A percentile compares a stretch with the other conserved stretches of the same genome.
Evolutionary conservation across 2,329 filamentous ascomycete genomes (phyloP).

Genomic region (Penicillium sp.): DNA sequence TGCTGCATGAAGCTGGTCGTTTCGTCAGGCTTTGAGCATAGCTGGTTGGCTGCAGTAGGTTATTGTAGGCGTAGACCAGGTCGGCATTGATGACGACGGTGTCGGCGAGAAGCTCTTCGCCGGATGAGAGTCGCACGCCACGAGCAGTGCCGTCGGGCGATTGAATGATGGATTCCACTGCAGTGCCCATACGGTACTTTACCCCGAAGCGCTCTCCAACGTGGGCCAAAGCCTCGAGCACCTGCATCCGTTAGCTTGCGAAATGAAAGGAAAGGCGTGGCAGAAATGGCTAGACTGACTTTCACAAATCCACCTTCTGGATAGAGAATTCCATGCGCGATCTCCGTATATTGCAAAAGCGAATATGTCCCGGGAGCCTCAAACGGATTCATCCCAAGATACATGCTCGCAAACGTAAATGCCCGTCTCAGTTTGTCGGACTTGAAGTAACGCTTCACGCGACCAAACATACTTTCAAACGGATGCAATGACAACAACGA

Average conservation of each 20-base stretch:
- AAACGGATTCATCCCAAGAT: constrained; percentile 80
- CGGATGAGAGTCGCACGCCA: constrained; percentile 53
- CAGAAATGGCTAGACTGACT: constrained; percentile 5
- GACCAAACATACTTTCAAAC: constrained; percentile 69
- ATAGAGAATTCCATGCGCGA: constrained; percentile 75
- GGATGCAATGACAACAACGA: constrained; percentile 67
- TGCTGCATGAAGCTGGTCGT: constrained; percentile 67
- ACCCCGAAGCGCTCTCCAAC: constrained; percentile 4
- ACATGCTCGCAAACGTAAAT: constrained; percentile 80
- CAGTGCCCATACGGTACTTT: background rate
- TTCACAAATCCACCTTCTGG: constrained; percentile 66
- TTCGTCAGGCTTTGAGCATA: constrained; percentile 27
- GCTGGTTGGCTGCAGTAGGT: constrained; percentile 60
- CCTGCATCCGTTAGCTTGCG: background rate
- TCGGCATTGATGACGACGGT: constrained; percentile 73
- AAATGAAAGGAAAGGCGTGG: too few species aligned
- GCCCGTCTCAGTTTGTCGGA: constrained; percentile 70
- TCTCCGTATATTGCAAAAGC: constrained; percentile 73
- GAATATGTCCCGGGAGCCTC: constrained; percentile 76
- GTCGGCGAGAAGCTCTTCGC: constrained; percentile 64
- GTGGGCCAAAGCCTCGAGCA: constrained; percentile 1
- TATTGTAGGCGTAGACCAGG: constrained; percentile 73
- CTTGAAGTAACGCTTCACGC: constrained; percentile 69
- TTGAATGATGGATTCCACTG: background rate
- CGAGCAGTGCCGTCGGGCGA: background rate